phyloP scores from a whole-genome alignment of 305 asterid species.

The Fraxinus latifolia region DNA sequence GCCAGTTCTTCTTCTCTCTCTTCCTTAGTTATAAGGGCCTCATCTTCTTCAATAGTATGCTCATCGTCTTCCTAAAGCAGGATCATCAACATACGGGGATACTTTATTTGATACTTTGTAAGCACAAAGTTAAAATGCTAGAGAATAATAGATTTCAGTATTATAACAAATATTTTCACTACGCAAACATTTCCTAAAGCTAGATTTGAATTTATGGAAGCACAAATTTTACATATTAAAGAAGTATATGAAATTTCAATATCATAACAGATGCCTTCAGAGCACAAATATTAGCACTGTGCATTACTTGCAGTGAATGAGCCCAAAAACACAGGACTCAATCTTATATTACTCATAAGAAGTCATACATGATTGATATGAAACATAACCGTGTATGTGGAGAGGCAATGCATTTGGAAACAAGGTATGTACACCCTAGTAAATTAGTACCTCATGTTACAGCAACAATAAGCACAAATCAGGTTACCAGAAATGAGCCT shows the following conservation, averaged over 20 bases:
- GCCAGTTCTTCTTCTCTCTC: conserved; percentile 94
- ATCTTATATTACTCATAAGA: conserved; percentile 17
- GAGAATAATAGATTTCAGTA: not conserved
- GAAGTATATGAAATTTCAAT: conserved; percentile 8
- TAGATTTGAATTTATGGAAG: not conserved
- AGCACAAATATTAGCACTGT: conserved; percentile 9
- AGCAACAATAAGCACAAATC: conserved; percentile 2
- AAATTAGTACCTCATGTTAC: not conserved
- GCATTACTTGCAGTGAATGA: conserved; percentile 5
- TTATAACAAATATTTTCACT: not conserved
- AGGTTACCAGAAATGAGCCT: conserved; percentile 14
- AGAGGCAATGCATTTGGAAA: not conserved
- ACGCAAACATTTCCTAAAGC: not conserved
- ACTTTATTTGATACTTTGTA: conserved; percentile 26
- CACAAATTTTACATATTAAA: not conserved
- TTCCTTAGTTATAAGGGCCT: conserved; percentile 84
- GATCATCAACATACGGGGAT: conserved; percentile 33
- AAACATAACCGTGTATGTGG: not conserved
- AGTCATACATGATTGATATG: conserved; percentile 9
- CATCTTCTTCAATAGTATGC: conserved; percentile 94
- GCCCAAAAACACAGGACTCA: conserved; percentile 21
- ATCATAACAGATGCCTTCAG: not conserved
- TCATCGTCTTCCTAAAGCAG: conserved; percentile 95
- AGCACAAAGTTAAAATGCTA: conserved; percentile 7
- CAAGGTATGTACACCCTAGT: not conserved